Evolutionary conservation across 306 rosid genomes (phyloP).

Genomic region (Prunus davidiana): DNA sequence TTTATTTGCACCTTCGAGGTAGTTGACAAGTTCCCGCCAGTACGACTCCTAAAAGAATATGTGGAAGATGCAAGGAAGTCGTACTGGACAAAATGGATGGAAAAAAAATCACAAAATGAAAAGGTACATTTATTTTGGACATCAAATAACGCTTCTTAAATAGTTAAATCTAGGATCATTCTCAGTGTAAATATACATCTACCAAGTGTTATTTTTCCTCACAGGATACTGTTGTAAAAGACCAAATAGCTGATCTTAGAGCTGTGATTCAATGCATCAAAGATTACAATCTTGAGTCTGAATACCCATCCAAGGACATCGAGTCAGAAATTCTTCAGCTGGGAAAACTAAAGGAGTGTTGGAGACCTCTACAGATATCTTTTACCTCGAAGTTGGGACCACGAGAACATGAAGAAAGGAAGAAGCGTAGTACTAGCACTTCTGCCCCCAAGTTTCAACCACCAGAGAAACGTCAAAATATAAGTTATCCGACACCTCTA

Average conservation of each 20-base stretch:
- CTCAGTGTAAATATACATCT: no score
- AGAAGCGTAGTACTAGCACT: neutral
- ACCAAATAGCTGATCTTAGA: no score
- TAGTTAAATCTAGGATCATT: no score
- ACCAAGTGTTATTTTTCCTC: no score
- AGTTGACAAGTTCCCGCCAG: no score
- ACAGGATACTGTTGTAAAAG: no score
- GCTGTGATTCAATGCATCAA: no score
- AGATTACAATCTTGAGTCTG: slow-evolving; percentile 30
- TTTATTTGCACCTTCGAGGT: no score
- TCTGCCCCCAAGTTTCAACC: neutral
- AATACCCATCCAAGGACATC: slow-evolving; percentile 27
- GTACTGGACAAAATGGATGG: neutral
- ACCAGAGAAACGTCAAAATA: neutral
- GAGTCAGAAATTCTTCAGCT: slow-evolving; percentile 20
- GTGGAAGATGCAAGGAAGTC: no score
- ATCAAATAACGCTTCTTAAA: no score
- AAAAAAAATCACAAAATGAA: neutral
- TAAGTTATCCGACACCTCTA: neutral
- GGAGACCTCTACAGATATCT: neutral
- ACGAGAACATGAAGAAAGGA: neutral
- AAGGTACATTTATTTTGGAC: no score
- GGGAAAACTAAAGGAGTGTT: slow-evolving; percentile 23
- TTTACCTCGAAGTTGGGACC: neutral
- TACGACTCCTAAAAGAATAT: no score